Evolutionary conservation across 1,139 yeast species (phyloP), one percentile per base, ranked within the genome.

Genomic region (Hansenula sp.): DNA sequence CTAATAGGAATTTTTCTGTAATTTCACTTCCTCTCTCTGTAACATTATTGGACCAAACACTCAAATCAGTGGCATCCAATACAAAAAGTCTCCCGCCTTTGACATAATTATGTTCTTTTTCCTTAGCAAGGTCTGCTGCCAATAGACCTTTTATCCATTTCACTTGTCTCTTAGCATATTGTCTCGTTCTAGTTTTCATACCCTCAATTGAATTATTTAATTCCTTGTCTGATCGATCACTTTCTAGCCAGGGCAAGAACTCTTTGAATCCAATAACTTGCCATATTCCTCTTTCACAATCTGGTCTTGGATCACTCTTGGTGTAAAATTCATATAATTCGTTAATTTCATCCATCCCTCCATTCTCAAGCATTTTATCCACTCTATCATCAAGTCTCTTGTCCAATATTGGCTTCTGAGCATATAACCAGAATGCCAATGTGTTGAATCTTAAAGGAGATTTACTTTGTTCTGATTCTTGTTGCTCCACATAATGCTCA

Each of bases 241-340:
- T 44, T 26, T 64, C 52, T 6, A 92, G 61, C 83, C 89, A 90
- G 0, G 96, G 95, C 30, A 89, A 60, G 57, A 92, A 90, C 59
- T 92, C 97, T 56, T 88, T 87, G 60, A 88, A 92, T 2, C 99
- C 99, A 53, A 92, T 89, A 2, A 88, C 96, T 62, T 92, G 98
- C 88, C 89, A 90, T 0, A 92, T 75, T 1, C 98, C 97, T 41
- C 76, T 67, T 39, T 86, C 82, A 42, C 79, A 64, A 41, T 76
- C 79, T 2, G 79, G 78, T 20, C 53, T 57, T 1, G 66, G 66
- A 0, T 56, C 48, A 22, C 47, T 47, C 1, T 40, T 37, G 1
- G 52, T 42, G 46, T 72, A 82, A 30, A 62, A 67, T 0, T 61
- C 55, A 54, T 73, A 79, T 57, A 92, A 58, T 39, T 77, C 75